phyloP scores from a whole-genome alignment of 73 alveolate genomes.

The Paramecium pentaurelia region DNA sequence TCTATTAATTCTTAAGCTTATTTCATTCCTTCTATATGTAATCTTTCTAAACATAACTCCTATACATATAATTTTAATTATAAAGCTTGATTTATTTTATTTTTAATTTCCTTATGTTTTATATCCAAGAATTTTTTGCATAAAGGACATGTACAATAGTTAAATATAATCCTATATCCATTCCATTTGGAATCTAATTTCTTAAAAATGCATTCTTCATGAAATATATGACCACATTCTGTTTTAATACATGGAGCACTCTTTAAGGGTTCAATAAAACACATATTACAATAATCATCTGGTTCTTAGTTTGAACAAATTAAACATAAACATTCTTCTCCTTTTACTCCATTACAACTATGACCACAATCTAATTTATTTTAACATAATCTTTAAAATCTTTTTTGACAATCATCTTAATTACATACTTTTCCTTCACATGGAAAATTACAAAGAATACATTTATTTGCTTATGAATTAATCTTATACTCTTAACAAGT shows the following conservation, averaged over 20 bases:
- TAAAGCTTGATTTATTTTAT: neutral
- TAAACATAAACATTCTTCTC: slow-evolving; percentile 74
- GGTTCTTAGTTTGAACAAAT: slow-evolving; percentile 69
- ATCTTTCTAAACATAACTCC: slow-evolving; percentile 68
- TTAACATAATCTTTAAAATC: slow-evolving; percentile 66
- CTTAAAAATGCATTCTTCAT: slow-evolving; percentile 69
- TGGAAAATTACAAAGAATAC: slow-evolving; percentile 57
- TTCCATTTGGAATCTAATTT: slow-evolving; percentile 76
- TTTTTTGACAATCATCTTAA: slow-evolving; percentile 64
- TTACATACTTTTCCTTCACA: slow-evolving; percentile 70
- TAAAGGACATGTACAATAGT: slow-evolving; percentile 78
- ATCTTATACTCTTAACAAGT: slow-evolving; percentile 72
- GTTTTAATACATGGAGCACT: slow-evolving; percentile 72
- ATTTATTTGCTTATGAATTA: slow-evolving; percentile 52
- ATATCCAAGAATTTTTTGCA: slow-evolving; percentile 74
- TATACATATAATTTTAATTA: neutral
- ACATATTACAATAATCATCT: slow-evolving; percentile 76
- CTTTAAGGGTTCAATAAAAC: slow-evolving; percentile 81
- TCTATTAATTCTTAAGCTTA: slow-evolving; percentile 83
- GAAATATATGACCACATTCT: slow-evolving; percentile 78
- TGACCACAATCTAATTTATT: slow-evolving; percentile 80
- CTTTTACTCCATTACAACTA: slow-evolving; percentile 73
- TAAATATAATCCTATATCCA: slow-evolving; percentile 80
- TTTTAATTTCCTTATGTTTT: neutral
- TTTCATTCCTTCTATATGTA: slow-evolving; percentile 88